Percentiles rank a stretch among this genome's conserved stretches.
phyloP scores from a whole-genome alignment of 441 rosid species.

The Cnidoscolus chayamansa region DNA sequence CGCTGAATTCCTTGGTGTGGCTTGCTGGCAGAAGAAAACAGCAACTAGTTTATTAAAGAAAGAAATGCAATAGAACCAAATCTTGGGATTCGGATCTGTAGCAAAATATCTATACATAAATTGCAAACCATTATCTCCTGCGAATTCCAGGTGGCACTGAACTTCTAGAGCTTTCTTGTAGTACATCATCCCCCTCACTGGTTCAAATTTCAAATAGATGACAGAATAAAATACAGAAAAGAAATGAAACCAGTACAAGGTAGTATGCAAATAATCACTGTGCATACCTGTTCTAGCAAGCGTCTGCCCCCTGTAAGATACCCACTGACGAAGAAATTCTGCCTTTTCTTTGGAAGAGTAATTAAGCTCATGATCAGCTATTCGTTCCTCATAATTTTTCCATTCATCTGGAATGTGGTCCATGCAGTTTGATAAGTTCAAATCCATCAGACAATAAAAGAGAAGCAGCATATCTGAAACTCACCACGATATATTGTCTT shows the following conservation, averaged over 20 bases:
- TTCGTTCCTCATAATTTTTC: slow-evolving; percentile 67
- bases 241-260: slow-evolving; percentile 20
- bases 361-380: slow-evolving; percentile 31
- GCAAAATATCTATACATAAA: slow-evolving; percentile 17
- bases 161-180: slow-evolving; percentile 75
- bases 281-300: slow-evolving; percentile 87
- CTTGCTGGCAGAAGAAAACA: slow-evolving; percentile 31
- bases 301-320: slow-evolving; percentile 91
- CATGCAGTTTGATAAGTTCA: slow-evolving; percentile 25
- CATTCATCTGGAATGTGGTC: slow-evolving; percentile 71
- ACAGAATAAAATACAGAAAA: slow-evolving; percentile 14
- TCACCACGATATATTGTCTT: slow-evolving; percentile 93
- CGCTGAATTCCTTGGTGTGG: slow-evolving; percentile 38
- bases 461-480: slow-evolving; percentile 21
- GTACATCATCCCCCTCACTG: slow-evolving; percentile 99
- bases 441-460: slow-evolving; percentile 6
- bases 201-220: slow-evolving; percentile 23
- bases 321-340: slow-evolving; percentile 71
- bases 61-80: slow-evolving; percentile 12
- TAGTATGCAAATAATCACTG: background rate
- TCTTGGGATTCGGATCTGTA: slow-evolving; percentile 11
- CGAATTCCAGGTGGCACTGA: slow-evolving; percentile 67
- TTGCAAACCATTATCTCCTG: slow-evolving; percentile 60
- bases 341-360: slow-evolving; percentile 27
- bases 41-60: slow-evolving; percentile 16